Base-by-base conservation (phyloP, 306 rosid genomes). In the Rosa chinensis region DNA sequence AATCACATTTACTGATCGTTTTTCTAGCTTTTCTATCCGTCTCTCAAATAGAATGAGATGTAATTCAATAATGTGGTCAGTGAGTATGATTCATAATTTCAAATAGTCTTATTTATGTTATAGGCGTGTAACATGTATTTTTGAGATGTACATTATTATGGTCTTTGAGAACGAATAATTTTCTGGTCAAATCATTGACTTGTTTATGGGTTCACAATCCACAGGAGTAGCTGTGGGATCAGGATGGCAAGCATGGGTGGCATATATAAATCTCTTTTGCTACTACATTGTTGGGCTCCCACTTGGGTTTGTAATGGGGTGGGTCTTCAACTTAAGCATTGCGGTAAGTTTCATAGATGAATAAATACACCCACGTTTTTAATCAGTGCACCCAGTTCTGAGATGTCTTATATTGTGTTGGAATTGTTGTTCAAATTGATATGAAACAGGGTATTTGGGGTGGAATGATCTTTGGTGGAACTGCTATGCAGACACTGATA, bases 381-480 rank as follows among this genome's bases (percentile, higher is more conserved):
- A 6, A 16, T 13, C 23, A 39, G 13, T 37, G 5, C 47, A 66
- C 47, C 23, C 20, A 35, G 12, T 37, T 66, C 5, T 63, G 40
- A 32, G 35, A 1, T 18, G 16, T 66, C 70, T n/a, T 39, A 32
- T 42, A 17, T 1, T 10, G 58, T 39, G 66, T 73, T 16, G 3
- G 14, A 20, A 3, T 8, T 9, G 35, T 18, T 72, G 50, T 48
- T 25, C 28, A 45, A 50, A 72, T 72, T 73, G 12, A 39, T 40
- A 49, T 18, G 52, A 21, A 61, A 40, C 85, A 92, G 95, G 97
- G 93, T 32, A 82, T 90, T 1, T 92, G 97, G 97, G 90, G 89
- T 28, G 93, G 96, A 13, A 90, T 92, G 97, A 88, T 92, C n/a
- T 85, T 90, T 1, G 97, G 97, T 10, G 97, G 97, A 44, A 92